Conservation (phyloP, 805 yeast genomes). For the Kodamaea laetipori region DNA sequence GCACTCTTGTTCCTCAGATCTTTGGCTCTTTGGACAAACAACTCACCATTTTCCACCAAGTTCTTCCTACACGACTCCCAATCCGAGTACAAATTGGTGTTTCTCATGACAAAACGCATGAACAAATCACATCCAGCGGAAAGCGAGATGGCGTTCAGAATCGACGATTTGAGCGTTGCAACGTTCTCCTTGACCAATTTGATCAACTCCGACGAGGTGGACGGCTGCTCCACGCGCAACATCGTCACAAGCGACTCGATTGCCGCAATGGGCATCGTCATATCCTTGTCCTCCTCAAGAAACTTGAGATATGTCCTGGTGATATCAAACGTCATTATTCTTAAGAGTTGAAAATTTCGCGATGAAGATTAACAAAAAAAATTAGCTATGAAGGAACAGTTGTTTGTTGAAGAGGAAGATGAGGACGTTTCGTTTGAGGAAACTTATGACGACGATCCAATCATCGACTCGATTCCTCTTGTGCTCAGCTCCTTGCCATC, state of each 20-base stretch:
- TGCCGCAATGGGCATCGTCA: conserved; percentile 99
- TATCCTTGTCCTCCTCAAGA: conserved; percentile 86
- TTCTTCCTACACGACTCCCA: conserved; percentile 93
- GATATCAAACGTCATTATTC: conserved; percentile 63
- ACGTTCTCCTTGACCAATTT: conserved; percentile 78
- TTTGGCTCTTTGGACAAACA: conserved; percentile 89
- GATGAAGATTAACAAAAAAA: conserved; percentile 5
- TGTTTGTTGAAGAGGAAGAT: conserved; percentile 13
- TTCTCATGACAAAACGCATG: conserved; percentile 88
- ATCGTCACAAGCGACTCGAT: conserved; percentile 90
- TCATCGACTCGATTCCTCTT: conserved; percentile 42
- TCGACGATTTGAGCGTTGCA: conserved; percentile 68
- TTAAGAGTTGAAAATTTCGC: conserved; percentile 5
- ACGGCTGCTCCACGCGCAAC: conserved; percentile 78
- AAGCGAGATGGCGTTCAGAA: conserved; percentile 88
- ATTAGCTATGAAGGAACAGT: conserved; percentile 7
- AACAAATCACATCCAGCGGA: conserved; percentile 98
- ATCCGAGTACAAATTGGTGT: conserved; percentile 83
- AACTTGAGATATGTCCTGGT: conserved; percentile 77
- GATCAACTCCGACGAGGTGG: conserved; percentile 91
- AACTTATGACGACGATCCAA: conserved; percentile 31
- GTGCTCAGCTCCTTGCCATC: conserved; percentile 28
- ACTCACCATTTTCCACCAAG: conserved; percentile 88
- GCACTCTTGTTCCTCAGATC: conserved; percentile 88
- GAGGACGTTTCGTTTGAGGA: conserved; percentile 10